phyloP scores from a whole-genome alignment of 305 asterid species.

The Fraxinus nigra region DNA sequence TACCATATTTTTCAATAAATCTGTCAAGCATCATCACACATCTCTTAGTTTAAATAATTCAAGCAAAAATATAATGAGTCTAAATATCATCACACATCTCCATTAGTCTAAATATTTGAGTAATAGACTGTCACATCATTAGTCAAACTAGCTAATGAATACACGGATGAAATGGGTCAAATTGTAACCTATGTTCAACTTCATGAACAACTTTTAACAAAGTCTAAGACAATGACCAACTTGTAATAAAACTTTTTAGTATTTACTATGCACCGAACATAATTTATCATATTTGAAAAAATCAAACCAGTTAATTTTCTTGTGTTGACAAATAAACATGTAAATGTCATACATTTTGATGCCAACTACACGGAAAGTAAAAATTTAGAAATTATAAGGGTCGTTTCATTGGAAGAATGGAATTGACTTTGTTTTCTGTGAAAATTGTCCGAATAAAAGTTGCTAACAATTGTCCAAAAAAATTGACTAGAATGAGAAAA shows the following conservation, averaged over 20 bases:
- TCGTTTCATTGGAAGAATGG: too few relatives aligned
- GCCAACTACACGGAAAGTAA: neutral
- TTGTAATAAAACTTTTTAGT: too few relatives aligned
- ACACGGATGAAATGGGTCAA: neutral
- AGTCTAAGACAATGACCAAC: neutral
- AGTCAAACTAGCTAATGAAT: neutral
- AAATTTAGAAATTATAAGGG: neutral
- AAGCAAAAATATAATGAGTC: too few relatives aligned
- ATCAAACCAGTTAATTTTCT: neutral
- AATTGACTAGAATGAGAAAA: too few relatives aligned
- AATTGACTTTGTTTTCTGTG: too few relatives aligned
- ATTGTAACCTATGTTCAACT: neutral
- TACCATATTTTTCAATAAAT: constrained; percentile 88
- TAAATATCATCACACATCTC: too few relatives aligned
- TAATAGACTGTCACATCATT: neutral
- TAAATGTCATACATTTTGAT: neutral
- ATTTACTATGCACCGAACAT: neutral
- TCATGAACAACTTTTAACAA: neutral
- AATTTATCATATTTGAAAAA: neutral
- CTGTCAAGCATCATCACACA: constrained; percentile 41
- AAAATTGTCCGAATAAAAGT: too few relatives aligned
- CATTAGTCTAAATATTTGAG: too few relatives aligned
- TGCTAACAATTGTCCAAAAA: too few relatives aligned
- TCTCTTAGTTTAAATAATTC: neutral
- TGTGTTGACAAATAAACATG: neutral